Base-by-base conservation (phyloP, 2,329 filamentous ascomycete genomes). In the Cladosporium austrohemisphaericum region DNA sequence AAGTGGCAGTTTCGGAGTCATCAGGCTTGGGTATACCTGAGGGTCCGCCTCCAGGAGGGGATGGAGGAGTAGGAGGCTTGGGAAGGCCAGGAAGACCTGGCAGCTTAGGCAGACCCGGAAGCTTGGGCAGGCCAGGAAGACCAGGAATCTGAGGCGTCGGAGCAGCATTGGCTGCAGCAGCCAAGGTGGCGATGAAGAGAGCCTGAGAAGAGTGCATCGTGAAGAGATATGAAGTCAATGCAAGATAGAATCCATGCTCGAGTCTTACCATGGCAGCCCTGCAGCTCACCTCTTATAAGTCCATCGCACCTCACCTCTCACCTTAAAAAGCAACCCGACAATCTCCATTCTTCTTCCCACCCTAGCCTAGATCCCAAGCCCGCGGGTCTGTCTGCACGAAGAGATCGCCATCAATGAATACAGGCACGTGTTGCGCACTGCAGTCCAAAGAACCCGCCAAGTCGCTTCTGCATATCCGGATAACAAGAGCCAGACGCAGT, bases 381-480 rank as follows among this genome's bases (percentile, higher is more conserved):
- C 16, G 25, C 44, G 33, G 33, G 18, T 22, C 44, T 26, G 5
- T 40, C 16, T n/a, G 40, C 19, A 25, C 16, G 16, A 13, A 28
- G 33, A 32, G 44, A 38, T 37, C 43, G 19, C 11, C 33, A 37
- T 33, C 33, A 36, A 20, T 10, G 22, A 7, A 37, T 8, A 8
- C 25, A 6, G 38, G 33, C 44, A 47, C 44, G 44, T 38, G 44
- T 23, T 9, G 4, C 5, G 3, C n/a, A 25, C 19, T 32, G 20
- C 32, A 9, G n/a, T n/a, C 29, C 41, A 44, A 33, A 33, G 7
- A 35, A 14, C 18, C 22, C 19, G 44, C 44, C 44, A 47, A 47
- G 44, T 47, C 44, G 43, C 43, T n/a, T 26, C 1, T 23, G 13
- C 32, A 29, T 36, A 19, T 25, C 32, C 43, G 32, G 16, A 5